A percentile compares a stretch with the other conserved stretches of the same genome.
Conservation (phyloP, 192 early-diverging fungal species). For the Dimargaris xerosporica region DNA sequence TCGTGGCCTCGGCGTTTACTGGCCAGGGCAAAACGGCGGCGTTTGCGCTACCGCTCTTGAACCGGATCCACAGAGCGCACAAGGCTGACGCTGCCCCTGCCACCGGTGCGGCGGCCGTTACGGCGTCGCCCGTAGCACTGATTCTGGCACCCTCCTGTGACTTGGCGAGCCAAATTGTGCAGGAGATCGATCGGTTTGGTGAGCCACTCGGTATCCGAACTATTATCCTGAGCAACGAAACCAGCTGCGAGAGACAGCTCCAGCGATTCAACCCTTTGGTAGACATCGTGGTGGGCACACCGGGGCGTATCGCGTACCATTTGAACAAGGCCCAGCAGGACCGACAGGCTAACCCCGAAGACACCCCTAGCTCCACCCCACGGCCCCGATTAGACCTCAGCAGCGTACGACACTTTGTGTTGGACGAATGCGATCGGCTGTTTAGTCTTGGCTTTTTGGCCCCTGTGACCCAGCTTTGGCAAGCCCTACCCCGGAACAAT, state of each 20-base stretch:
- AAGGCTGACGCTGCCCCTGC: background rate
- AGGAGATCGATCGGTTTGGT: background rate
- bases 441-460: constrained; percentile 5
- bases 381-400: background rate
- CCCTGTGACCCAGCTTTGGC: background rate
- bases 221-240: constrained; percentile 2
- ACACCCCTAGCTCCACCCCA: background rate
- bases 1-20: constrained; percentile 9
- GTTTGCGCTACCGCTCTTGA: background rate
- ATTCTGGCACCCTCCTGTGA: constrained; percentile 6
- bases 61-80: background rate
- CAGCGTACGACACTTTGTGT: background rate
- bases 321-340: too few relatives aligned
- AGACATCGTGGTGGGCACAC: constrained; percentile 5
- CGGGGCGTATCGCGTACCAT: background rate
- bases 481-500: background rate
- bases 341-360: too few relatives aligned
- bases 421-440: constrained; percentile 10
- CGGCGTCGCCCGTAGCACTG: background rate
- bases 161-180: constrained; percentile 3
- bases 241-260: background rate
- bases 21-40: constrained; percentile 9
- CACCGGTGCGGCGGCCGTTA: background rate
- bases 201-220: background rate
- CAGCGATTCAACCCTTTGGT: constrained; percentile 1